These are phyloP conservation scores for Zea luxurians DNA, from an alignment of 176 grass and related monocot genomes.

Conservation along the genomic window DNA sequence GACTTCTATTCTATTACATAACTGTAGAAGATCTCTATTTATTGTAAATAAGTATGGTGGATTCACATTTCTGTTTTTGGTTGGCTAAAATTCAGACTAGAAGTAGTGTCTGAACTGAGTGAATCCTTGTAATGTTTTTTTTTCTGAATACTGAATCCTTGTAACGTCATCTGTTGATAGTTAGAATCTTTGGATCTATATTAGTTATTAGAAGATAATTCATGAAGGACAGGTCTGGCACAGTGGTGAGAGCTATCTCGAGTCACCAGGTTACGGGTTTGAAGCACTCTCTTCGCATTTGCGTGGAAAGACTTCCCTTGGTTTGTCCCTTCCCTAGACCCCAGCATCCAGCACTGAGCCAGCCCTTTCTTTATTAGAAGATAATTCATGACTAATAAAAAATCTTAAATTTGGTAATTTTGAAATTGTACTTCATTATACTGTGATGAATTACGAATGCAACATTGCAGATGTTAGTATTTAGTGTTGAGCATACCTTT, in stretches of 20 bases:
- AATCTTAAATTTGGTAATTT: not conserved
- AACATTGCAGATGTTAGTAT: not conserved
- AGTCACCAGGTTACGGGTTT: no score
- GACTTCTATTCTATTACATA: not conserved
- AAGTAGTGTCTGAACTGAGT: not conserved
- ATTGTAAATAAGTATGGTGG: not conserved
- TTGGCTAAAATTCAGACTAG: no score
- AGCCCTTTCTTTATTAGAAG: not conserved
- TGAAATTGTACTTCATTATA: slow-evolving; percentile 5
- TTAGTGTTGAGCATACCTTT: not conserved
- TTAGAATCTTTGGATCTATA: no score
- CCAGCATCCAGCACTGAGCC: no score
- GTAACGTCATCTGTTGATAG: not conserved
- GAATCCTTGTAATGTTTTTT: not conserved
- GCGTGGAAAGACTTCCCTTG: no score
- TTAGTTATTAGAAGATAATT: not conserved
- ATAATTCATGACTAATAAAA: not conserved
- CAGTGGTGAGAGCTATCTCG: no score
- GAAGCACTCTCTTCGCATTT: no score
- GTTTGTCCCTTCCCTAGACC: no score
- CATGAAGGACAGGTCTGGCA: no score
- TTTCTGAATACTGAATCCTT: not conserved
- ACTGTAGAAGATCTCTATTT: not conserved
- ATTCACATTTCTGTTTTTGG: not conserved
- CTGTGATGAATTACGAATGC: not conserved